These are phyloP conservation scores for Russula abietina DNA, from an alignment of 768 basidiomycete genomes.

Conservation along the genomic window DNA sequence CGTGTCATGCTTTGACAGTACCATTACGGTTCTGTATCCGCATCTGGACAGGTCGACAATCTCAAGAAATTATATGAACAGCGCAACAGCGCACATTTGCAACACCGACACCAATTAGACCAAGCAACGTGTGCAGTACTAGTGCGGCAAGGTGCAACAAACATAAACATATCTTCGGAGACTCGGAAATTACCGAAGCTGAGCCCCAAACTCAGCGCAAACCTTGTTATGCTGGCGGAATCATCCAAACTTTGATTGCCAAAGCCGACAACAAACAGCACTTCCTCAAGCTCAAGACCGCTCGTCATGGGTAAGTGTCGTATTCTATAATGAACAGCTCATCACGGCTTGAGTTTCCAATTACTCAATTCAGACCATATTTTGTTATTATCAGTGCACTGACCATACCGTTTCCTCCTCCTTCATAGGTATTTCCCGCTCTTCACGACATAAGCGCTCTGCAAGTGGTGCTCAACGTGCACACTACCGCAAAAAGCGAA, in stretches of 20 bases:
- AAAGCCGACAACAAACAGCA: conserved; percentile 28
- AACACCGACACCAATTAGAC: not conserved
- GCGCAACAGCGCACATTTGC: not conserved
- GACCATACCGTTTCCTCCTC: not conserved
- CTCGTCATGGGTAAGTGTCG: conserved; percentile 67
- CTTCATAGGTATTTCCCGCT: conserved; percentile 87
- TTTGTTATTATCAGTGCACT: not conserved
- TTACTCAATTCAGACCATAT: not conserved
- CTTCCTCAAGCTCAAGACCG: conserved; percentile 74
- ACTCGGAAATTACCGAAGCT: conserved; percentile 12
- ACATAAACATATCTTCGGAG: not conserved
- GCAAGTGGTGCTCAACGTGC: conserved; percentile 88
- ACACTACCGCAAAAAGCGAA: conserved; percentile 99
- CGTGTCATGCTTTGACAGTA: not conserved
- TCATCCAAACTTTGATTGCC: conserved; percentile 26
- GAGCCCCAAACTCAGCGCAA: conserved; percentile 10
- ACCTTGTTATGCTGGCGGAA: conserved; percentile 18
- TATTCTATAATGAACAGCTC: not conserved
- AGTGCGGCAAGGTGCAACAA: too few species aligned
- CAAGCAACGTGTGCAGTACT: not conserved
- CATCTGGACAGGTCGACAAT: not conserved
- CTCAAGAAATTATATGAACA: too few species aligned
- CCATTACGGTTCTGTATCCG: not conserved
- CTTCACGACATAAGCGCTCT: conserved; percentile 96
- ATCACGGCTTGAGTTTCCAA: too few species aligned